These are phyloP conservation scores for Starmerella khaoyaiensis DNA, from an alignment of 805 yeast species.

Conservation along the genomic window DNA sequence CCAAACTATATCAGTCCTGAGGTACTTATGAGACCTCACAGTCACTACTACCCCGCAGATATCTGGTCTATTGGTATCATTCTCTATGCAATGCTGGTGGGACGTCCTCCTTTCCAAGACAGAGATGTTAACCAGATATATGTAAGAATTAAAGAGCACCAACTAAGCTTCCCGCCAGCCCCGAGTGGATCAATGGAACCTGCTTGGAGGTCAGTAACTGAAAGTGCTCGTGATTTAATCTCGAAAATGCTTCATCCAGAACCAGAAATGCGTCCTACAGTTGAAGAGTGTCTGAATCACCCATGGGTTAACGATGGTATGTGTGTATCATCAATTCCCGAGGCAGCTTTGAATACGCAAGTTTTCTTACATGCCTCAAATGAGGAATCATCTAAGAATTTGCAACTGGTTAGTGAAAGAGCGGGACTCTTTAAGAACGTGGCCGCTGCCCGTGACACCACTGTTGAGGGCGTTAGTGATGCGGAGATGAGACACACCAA, in stretches of 20 bases:
- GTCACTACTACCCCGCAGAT: constrained; percentile 91
- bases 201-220: constrained; percentile 11
- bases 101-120: constrained; percentile 96
- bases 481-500: constrained; percentile 28
- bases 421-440: background rate
- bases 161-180: constrained; percentile 61
- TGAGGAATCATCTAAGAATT: constrained; percentile 52
- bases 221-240: constrained; percentile 60
- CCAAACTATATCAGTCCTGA: constrained; percentile 99
- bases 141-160: constrained; percentile 76
- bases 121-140: constrained; percentile 86
- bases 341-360: constrained; percentile 45
- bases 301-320: constrained; percentile 71
- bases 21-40: constrained; percentile 53
- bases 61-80: constrained; percentile 97
- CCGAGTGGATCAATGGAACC: constrained; percentile 35
- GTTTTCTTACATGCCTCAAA: constrained; percentile 49
- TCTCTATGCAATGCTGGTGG: constrained; percentile 82
- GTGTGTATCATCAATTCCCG: constrained; percentile 61
- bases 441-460: constrained; percentile 2
- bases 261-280: constrained; percentile 68
- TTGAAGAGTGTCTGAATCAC: constrained; percentile 66
- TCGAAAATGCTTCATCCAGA: constrained; percentile 53
- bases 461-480: constrained; percentile 28
- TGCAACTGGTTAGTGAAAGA: constrained; percentile 23